Percentiles rank a stretch among this genome's conserved stretches.
Evolutionary conservation across 192 early-diverging fungal species (phyloP).

Genomic region (Chytriomyces hyalinus): DNA sequence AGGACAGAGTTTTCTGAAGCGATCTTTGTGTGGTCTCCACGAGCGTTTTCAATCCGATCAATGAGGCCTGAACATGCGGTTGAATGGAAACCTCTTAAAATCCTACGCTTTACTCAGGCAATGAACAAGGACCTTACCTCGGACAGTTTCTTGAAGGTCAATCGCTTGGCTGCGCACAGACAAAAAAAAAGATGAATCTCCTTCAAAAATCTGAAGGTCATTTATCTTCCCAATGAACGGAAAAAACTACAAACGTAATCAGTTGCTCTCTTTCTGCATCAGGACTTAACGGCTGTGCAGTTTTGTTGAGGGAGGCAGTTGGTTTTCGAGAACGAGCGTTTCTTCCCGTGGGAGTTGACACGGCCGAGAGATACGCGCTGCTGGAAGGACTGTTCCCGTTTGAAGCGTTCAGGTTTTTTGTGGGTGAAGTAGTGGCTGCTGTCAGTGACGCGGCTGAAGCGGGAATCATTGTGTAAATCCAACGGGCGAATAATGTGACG

Average conservation of each 20-base stretch:
- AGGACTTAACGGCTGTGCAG: background rate
- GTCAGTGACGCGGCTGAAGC: background rate
- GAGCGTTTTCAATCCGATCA: constrained; percentile 41
- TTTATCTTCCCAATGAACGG: background rate
- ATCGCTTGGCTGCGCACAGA: constrained; percentile 24
- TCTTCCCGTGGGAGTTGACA: background rate
- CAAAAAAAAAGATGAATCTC: background rate
- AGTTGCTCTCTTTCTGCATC: background rate
- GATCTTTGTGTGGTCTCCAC: constrained; percentile 33
- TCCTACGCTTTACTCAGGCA: background rate
- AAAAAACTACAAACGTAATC: background rate
- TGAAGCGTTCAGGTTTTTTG: background rate
- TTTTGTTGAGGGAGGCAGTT: background rate
- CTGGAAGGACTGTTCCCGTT: background rate
- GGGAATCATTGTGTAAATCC: background rate
- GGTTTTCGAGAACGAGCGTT: background rate
- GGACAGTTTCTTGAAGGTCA: constrained; percentile 35
- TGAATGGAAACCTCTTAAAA: background rate
- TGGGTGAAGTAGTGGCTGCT: background rate
- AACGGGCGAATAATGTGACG: no score
- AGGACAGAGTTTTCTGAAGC: constrained; percentile 47
- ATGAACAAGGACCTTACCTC: constrained; percentile 7
- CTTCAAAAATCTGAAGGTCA: background rate
- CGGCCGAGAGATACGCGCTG: background rate
- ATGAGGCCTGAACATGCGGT: constrained; percentile 33